Percentiles rank a stretch among this genome's conserved stretches.
These are phyloP conservation scores for Styphnolobium japonicum DNA, from an alignment of 306 rosid species.

Conservation along the genomic window DNA sequence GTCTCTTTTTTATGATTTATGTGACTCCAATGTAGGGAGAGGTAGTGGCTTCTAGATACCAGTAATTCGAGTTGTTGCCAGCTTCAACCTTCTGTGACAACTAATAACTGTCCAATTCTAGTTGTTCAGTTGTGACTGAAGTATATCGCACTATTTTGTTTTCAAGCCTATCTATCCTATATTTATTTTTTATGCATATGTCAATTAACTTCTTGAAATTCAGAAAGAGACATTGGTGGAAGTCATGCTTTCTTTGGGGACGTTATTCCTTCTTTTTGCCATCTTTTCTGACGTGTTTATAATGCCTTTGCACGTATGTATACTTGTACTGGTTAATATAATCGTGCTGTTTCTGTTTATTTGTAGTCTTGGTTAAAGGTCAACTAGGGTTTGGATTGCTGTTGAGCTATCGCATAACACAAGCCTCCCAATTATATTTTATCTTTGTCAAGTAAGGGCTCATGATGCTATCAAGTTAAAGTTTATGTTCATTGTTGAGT, in stretches of 20 bases:
- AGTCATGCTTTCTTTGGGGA: conserved; percentile 86
- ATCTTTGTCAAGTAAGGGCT: conserved; percentile 79
- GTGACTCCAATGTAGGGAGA: conserved; percentile 22
- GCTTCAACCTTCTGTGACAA: conserved; percentile 51
- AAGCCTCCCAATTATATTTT: conserved; percentile 74
- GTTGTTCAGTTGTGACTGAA: not conserved
- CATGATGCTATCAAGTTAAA: conserved; percentile 18
- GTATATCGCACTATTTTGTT: no score
- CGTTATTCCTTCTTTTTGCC: conserved; percentile 50
- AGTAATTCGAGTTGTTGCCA: conserved; percentile 79
- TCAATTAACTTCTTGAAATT: conserved; percentile 52
- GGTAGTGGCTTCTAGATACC: conserved; percentile 97
- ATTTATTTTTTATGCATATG: conserved; percentile 46
- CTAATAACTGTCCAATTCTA: not conserved
- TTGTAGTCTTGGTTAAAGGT: conserved; percentile 91
- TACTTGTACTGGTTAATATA: conserved; percentile 11
- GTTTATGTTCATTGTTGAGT: conserved; percentile 12
- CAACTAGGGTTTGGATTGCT: conserved; percentile 92
- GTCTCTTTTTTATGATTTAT: conserved; percentile 13
- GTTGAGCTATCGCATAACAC: conserved; percentile 79
- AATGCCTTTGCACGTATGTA: not conserved
- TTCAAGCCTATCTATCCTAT: not conserved
- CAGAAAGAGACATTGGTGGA: conserved; percentile 69
- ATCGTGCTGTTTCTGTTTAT: conserved; percentile 27
- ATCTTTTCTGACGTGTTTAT: not conserved